phyloP scores from a whole-genome alignment of 345 rosid genomes.

The Rhodamnia argentea region DNA sequence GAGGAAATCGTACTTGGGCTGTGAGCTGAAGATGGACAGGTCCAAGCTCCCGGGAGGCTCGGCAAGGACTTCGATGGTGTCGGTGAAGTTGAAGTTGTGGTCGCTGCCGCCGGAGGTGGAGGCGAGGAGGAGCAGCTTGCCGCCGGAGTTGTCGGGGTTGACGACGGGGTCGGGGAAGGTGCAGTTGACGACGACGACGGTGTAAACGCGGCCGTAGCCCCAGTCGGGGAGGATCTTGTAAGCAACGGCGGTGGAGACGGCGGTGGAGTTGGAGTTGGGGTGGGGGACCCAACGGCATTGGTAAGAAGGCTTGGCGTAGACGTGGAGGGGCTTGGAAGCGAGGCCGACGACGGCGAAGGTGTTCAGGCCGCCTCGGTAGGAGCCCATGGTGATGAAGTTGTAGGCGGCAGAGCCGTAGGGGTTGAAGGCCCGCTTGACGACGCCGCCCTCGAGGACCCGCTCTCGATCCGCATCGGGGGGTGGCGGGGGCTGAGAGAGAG shows the following conservation, averaged over 20 bases:
- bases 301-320: constrained; percentile 54
- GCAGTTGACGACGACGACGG: constrained; percentile 75
- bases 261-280: neutral
- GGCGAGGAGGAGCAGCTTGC: constrained; percentile 54
- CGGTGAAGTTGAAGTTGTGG: constrained; percentile 36
- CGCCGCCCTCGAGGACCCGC: constrained; percentile 29
- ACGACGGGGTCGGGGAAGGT: constrained; percentile 48
- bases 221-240: constrained; percentile 78
- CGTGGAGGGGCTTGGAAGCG: constrained; percentile 79
- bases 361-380: constrained; percentile 70
- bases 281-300: constrained; percentile 61
- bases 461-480: constrained; percentile 16
- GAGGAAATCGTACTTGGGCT: constrained; percentile 63
- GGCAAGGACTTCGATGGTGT: constrained; percentile 36
- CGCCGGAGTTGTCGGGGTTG: constrained; percentile 62
- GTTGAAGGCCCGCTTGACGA: constrained; percentile 49
- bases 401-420: constrained; percentile 72
- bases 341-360: constrained; percentile 68
- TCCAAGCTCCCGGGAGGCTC: constrained; percentile 43
- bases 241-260: constrained; percentile 13
- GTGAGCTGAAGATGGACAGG: constrained; percentile 20
- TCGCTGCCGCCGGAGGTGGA: constrained; percentile 70
- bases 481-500: neutral
- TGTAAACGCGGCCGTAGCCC: constrained; percentile 92
- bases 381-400: constrained; percentile 66